phyloP scores from a whole-genome alignment of 495 filamentous ascomycete species.

The Cetradonia linearis region DNA sequence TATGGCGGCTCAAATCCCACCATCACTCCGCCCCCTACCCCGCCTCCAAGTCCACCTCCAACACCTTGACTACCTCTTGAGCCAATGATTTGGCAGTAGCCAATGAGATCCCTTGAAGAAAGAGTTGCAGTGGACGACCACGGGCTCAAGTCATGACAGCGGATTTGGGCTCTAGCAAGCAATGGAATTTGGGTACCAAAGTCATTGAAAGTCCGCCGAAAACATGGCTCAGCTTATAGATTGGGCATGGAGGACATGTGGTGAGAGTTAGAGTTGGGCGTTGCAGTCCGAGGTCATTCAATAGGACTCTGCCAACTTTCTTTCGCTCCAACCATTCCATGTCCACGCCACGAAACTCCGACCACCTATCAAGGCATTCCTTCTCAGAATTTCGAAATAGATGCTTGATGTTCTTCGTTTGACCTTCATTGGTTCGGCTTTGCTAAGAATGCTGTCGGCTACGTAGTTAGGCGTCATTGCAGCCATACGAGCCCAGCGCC shows the following conservation, averaged over 20 bases:
- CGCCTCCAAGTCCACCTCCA: not conserved
- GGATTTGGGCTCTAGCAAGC: not conserved
- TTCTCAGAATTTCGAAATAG: not conserved
- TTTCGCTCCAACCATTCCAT: not conserved
- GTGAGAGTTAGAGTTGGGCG: not conserved
- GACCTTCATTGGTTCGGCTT: not conserved
- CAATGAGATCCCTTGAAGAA: not conserved
- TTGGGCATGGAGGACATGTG: not conserved
- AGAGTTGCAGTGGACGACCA: not conserved
- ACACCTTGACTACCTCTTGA: not conserved
- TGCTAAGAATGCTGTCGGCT: not conserved
- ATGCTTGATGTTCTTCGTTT: not conserved
- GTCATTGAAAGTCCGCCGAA: not conserved
- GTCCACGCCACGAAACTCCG: not conserved
- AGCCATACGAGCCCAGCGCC: constrained; percentile 1
- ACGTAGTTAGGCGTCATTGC: constrained; percentile 6
- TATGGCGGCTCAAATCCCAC: not conserved
- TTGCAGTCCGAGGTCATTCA: not conserved
- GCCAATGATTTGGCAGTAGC: not conserved
- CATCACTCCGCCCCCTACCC: not conserved
- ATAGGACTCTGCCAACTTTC: not conserved
- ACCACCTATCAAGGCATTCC: not conserved
- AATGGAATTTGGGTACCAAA: not conserved
- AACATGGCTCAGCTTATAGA: not conserved
- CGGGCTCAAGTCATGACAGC: not conserved